Conservation (phyloP, 441 rosid genomes). For the Adansonia gregorii region DNA sequence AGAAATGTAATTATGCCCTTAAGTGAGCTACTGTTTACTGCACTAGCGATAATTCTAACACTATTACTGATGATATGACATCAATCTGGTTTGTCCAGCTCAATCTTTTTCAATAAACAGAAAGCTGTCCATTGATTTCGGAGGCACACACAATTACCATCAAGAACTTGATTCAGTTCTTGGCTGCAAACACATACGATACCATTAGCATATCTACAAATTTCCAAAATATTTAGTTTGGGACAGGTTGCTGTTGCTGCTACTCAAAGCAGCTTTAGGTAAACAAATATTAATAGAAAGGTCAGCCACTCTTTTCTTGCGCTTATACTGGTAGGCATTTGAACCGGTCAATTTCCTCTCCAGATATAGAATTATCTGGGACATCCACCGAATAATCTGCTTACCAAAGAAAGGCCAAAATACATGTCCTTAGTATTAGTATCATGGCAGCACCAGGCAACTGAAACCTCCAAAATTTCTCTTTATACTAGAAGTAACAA, state of each 20-base stretch:
- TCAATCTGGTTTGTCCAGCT: neutral
- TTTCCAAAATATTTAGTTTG: neutral
- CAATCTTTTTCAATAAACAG: neutral
- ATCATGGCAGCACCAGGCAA: neutral
- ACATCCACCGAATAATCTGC: neutral
- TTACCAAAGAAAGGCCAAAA: neutral
- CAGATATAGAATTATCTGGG: neutral
- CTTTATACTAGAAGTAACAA: neutral
- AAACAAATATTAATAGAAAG: neutral
- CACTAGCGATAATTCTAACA: neutral
- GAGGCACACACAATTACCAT: neutral
- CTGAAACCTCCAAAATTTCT: constrained; percentile 1
- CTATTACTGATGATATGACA: neutral
- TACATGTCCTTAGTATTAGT: neutral
- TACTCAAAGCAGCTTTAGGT: neutral
- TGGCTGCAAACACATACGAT: neutral
- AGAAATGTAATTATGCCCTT: neutral
- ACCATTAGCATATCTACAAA: neutral
- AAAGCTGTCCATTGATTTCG: neutral
- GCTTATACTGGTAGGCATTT: neutral
- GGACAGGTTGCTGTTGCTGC: neutral
- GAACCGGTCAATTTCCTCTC: neutral
- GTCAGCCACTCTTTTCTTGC: neutral
- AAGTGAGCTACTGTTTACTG: neutral
- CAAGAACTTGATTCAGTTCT: neutral